Conservation (phyloP, 2,329 filamentous ascomycete genomes). For the Botrytis fragariae region DNA sequence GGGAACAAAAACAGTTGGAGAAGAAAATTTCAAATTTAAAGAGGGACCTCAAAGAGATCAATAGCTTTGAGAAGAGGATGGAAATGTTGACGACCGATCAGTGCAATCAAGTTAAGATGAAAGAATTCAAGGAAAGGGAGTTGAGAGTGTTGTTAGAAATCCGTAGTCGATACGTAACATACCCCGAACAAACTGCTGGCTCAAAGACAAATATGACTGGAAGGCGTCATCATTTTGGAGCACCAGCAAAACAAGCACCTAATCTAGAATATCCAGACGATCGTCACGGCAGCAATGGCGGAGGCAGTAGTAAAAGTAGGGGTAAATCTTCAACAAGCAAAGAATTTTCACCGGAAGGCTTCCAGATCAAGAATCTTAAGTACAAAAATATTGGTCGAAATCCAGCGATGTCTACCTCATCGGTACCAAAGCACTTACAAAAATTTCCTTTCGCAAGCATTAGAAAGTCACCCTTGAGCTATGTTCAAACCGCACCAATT, state of each 20-base stretch:
- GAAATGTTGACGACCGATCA: not conserved
- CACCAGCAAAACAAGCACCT: not conserved
- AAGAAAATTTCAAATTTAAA: not conserved
- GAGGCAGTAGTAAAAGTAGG: not conserved
- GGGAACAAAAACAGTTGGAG: not conserved
- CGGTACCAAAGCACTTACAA: not conserved
- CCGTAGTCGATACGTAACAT: too few relatives aligned
- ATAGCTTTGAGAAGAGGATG: not conserved
- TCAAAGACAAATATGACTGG: not conserved
- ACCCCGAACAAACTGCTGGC: not conserved
- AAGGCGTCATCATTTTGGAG: not conserved
- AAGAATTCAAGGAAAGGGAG: not conserved
- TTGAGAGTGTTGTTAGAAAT: not conserved
- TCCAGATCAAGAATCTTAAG: not conserved
- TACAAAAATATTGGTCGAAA: not conserved
- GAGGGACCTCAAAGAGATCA: not conserved
- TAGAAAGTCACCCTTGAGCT: not conserved
- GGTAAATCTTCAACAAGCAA: not conserved
- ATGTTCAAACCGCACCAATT: not conserved
- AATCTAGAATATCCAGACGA: not conserved
- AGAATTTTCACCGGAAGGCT: not conserved
- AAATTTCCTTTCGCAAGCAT: not conserved
- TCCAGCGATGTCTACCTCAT: not conserved
- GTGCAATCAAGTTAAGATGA: not conserved
- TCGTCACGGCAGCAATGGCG: not conserved